Conservation (phyloP, 2,329 filamentous ascomycete genomes). For the Fusarium phyllophilum region DNA sequence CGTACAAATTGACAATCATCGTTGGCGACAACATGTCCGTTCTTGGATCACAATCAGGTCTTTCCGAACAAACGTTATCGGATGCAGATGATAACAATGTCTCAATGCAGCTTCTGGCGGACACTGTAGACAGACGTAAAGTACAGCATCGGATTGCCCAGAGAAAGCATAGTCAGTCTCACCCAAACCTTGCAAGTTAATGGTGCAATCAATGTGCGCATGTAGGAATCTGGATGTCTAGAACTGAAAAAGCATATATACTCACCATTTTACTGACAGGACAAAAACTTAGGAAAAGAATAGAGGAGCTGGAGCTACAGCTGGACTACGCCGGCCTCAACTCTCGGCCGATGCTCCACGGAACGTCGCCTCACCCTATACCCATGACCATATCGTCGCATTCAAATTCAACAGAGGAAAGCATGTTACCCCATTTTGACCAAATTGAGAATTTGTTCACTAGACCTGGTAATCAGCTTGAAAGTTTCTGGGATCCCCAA, state of each 20-base stretch:
- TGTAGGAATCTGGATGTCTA: neutral
- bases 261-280: neutral
- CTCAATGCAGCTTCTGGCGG: neutral
- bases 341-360: neutral
- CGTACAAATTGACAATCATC: neutral
- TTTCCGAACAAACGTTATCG: neutral
- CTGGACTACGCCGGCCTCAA: neutral
- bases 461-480: neutral
- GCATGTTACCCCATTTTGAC: neutral
- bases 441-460: neutral
- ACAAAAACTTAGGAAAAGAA: neutral
- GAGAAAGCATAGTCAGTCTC: neutral
- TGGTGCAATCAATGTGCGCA: accelerated
- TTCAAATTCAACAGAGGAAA: neutral
- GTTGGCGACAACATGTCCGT: neutral
- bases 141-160: neutral
- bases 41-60: neutral
- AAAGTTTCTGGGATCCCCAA: neutral
- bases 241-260: too few relatives aligned
- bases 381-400: neutral
- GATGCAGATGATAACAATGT: neutral
- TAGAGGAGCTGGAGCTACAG: neutral
- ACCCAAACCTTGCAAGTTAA: neutral
- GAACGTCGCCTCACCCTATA: neutral
- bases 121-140: neutral